Base-by-base conservation (phyloP, 1,284 basidiomycete species). In the Pseudozyma sp. region DNA sequence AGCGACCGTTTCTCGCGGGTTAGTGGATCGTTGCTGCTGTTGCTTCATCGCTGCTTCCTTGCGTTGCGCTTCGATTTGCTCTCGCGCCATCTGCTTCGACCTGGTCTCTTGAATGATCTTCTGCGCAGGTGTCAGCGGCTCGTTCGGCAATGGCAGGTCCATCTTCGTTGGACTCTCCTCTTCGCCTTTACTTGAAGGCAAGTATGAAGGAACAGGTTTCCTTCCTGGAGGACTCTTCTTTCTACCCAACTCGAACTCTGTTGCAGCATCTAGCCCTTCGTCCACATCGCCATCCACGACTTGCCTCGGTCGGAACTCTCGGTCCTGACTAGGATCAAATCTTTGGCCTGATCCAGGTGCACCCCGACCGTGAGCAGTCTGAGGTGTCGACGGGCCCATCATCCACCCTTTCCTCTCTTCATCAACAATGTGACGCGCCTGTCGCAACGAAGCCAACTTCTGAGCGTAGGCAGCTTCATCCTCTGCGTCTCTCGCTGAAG, bases 341-440 rank as follows among this genome's bases (percentile, higher is more conserved):
- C 54, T 40, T 3, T 59, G 52, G 5, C 38, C 47, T 16, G 56
- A 19, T 5, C 45, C 45, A 14, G 40, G 45, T 16, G 36, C 50
- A 1, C 39, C 31, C 9, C 35, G 42, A 9, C 59, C 54, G n/a
- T 50, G 14, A 43, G 25, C 21, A 21, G 55, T 57, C 25, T 31
- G 25, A 5, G 53, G 59, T 12, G 65, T 65, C 1, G 19, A 55
- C 1, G 64, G 59, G 8, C 43, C 55, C 51, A 68, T 57, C 38
- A 80, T 79, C 38, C 60, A 47, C 14, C 62, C 36, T 45, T 68
- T 59, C 10, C 79, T 63, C 59, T 84, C 81, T 39, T 69, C 55
- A 42, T 84, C 82, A 51, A 83, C 77, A 45, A 84, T 81, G n/a
- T 65, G 59, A 12, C 70, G 66, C 9, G 82, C 82, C 49, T 79